Base-by-base conservation (phyloP, 2,329 filamentous ascomycete species). In the Neopestalotiopsis clavispora region DNA sequence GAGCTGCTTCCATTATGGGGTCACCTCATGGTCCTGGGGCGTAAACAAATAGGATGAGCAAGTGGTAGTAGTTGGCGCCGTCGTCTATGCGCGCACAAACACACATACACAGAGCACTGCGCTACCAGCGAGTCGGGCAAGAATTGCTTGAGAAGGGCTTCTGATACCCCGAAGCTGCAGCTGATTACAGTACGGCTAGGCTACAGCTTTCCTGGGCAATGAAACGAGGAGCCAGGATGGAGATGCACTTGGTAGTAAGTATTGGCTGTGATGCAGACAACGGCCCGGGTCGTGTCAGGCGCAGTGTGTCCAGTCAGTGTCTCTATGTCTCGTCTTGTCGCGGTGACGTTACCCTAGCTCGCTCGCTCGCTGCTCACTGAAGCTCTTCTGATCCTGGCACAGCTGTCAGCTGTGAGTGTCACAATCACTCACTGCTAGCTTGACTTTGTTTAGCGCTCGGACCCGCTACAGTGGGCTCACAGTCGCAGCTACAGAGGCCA, bases 1-100 rank as follows among this genome's bases (percentile, higher is more conserved):
- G 86, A 77, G 86, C 82, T 72, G 83, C 81, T 75, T 89, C 88
- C 88, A 90, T 90, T 64, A 72, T 80, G 58, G 69, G 34, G 73
- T 78, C 73, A 79, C 77, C 71, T 81, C 75, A 71, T 75, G 73
- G 70, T 74, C 30, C 59, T 52, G 45, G n/a, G 45, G 17, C 7
- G 17, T 52, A 20, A 20, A 52, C 6, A 23, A 61, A 38, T 4
- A 61, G 59, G 17, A 14, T 38, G 59, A 20, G 14, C n/a, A 10
- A 10, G 30, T 61, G 17, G 45, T 17, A 40, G n/a, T 17, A 17
- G 42, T 23, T 7, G 61, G 28, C 40, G 17, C 30, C 42, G 28
- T 45, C 40, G 4, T n/a, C n/a, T 17, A 49, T 49, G 42, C 42
- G 42, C 42, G 42, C 42, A 49, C 42, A 49, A 49, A 14, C 45